Evolutionary conservation across 2,329 filamentous ascomycete species (phyloP), one percentile per base, ranked within the genome.

Genomic region (Aspergillus glaucus): DNA sequence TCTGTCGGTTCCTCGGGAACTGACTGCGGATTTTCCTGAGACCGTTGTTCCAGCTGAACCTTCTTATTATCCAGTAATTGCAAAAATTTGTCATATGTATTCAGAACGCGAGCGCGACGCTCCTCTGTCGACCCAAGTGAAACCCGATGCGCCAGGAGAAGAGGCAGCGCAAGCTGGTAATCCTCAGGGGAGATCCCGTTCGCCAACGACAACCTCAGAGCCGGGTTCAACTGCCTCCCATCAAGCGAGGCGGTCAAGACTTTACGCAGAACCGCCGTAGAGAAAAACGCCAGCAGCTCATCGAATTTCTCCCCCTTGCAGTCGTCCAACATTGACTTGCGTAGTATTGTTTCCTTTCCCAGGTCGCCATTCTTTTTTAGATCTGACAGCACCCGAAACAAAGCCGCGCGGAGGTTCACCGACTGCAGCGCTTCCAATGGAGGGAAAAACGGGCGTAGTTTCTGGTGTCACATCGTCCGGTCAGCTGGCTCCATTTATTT

Each of bases 271-370:
- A 95, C 90, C 0, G 83, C 80, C 12, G 87, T 87, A 1, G 92
- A 96, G 60, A 98, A 94, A 0, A 82, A 77, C 3, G 88, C 82
- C 24, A 97, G 76, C 1, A 95, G 73, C 63, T 98, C 93, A 64
- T 91, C 90, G 47, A 97, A 81, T 54, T 88, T 85, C 47, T 95
- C 90, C 5, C 92, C 92, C 56, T 87, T 91, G 71, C 93, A 98
- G 60, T 98, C 92, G 64, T 98, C 93, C 45, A 98, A 75, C 88
- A 96, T 95, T 0, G 89, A 95, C 73, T 95, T 96, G 45, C 93
- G 82, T 28, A 97, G 72, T 1, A 94, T 80, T 0, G 81, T 80
- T 62, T 95, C 90, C 44, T 88, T 79, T 3, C 89, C 88, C 7
- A 97, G 75, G 0, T 85, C 75, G 26, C 90, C 91, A 71, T 82